phyloP scores from a whole-genome alignment of 768 basidiomycete genomes.

The Mycena floridula region DNA sequence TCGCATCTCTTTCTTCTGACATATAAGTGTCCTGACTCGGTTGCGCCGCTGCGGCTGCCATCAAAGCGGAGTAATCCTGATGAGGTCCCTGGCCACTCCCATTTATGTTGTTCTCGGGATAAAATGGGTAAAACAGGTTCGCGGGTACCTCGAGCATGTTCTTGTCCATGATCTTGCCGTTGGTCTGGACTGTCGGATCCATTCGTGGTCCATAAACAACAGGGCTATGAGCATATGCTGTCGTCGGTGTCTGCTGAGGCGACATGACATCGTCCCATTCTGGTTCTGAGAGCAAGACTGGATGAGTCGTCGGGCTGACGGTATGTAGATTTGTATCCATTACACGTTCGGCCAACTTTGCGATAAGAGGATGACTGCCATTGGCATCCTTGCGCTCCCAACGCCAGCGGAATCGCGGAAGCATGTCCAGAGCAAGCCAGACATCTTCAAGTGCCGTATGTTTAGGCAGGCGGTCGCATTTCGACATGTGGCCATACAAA shows the following conservation, averaged over 20 bases:
- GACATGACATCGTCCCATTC: slow-evolving; percentile 49
- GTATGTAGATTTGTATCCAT: slow-evolving; percentile 68
- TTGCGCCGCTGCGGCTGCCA: slow-evolving; percentile 54
- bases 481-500: slow-evolving; percentile 80
- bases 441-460: slow-evolving; percentile 74
- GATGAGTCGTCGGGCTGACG: slow-evolving; percentile 39
- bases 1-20: slow-evolving; percentile 57
- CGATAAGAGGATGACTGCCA: slow-evolving; percentile 79
- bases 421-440: slow-evolving; percentile 83
- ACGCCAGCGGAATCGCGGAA: slow-evolving; percentile 86
- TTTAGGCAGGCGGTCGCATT: slow-evolving; percentile 58
- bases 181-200: slow-evolving; percentile 14
- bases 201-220: slow-evolving; percentile 29
- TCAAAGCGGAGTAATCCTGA: slow-evolving; percentile 45
- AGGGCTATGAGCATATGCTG: slow-evolving; percentile 23
- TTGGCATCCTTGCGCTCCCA: slow-evolving; percentile 84
- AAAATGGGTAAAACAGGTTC: slow-evolving; percentile 75
- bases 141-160: slow-evolving; percentile 63
- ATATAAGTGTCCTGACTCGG: slow-evolving; percentile 61
- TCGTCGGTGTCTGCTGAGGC: slow-evolving; percentile 37
- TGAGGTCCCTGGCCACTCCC: slow-evolving; percentile 5
- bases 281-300: slow-evolving; percentile 43
- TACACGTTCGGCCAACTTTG: slow-evolving; percentile 75
- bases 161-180: slow-evolving; percentile 17
- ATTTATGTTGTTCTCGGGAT: slow-evolving; percentile 44